Percentiles rank a stretch among this genome's conserved stretches.
Evolutionary conservation across 208 protist genomes (phyloP).

Genomic region (Crithidia mellificae): DNA sequence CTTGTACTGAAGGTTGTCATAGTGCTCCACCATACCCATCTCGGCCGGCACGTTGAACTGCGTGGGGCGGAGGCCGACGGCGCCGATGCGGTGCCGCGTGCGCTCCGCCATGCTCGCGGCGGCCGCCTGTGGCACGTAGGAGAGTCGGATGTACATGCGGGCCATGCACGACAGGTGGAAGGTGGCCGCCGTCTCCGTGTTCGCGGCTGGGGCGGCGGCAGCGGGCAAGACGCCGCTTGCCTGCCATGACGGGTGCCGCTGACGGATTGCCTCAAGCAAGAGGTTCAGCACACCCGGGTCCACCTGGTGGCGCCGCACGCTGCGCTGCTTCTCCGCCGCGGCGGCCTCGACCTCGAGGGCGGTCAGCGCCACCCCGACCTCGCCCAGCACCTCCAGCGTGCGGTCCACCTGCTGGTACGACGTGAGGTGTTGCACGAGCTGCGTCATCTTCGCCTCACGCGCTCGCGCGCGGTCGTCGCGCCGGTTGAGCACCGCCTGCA

Average conservation of each 20-base stretch:
- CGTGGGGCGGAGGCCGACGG: conserved; percentile 52
- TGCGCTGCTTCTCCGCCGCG: conserved; percentile 13
- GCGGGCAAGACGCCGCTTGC: conserved; percentile 59
- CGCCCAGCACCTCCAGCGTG: conserved; percentile 50
- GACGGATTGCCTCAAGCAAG: conserved; percentile 47
- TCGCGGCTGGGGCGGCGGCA: not conserved
- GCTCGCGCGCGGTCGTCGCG: conserved; percentile 39
- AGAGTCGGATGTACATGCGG: conserved; percentile 80
- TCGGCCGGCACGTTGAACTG: conserved; percentile 83
- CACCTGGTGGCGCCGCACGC: conserved; percentile 35
- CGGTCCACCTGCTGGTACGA: conserved; percentile 60
- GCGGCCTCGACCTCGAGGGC: conserved; percentile 41
- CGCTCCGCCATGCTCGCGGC: conserved; percentile 78
- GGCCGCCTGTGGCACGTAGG: conserved; percentile 81
- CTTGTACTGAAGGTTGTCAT: conserved; percentile 91
- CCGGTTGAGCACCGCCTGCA: conserved; percentile 44
- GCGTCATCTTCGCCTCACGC: conserved; percentile 24
- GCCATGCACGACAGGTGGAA: conserved; percentile 53
- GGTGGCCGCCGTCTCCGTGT: not conserved
- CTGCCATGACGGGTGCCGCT: conserved; percentile 77
- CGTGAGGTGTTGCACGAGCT: conserved; percentile 51
- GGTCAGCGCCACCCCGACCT: conserved; percentile 44
- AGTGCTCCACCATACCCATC: conserved; percentile 87
- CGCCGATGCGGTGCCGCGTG: conserved; percentile 78
- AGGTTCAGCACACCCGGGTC: conserved; percentile 38